These are phyloP conservation scores for Trichoderma polysporum DNA, from an alignment of 2,329 filamentous ascomycete genomes.

Conservation along the genomic window DNA sequence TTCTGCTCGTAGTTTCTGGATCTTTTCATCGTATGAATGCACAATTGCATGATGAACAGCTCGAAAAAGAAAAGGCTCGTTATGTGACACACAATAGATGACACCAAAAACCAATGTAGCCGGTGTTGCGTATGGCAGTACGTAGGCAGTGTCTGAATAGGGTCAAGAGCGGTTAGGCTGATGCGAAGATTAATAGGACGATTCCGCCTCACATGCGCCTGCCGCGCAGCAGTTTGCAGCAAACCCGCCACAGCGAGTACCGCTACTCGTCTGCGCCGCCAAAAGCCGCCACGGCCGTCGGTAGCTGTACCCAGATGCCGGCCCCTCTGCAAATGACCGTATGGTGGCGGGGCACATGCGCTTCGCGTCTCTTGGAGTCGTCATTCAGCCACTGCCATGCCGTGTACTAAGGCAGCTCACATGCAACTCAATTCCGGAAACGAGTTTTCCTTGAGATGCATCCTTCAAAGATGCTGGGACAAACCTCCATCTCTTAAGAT, in stretches of 20 bases:
- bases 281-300: not conserved
- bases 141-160: conserved; percentile 18
- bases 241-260: not conserved
- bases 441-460: not conserved
- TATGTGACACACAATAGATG: not conserved
- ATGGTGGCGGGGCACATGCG: conserved; percentile 22
- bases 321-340: not conserved
- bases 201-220: not conserved
- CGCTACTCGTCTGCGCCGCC: not conserved
- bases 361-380: conserved; percentile 15
- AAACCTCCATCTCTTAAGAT: not conserved
- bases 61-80: not conserved
- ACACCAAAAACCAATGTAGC: not conserved
- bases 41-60: too few species aligned
- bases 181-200: not conserved
- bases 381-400: conserved; percentile 20
- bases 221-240: not conserved
- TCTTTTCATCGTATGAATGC: too few species aligned
- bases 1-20: too few species aligned
- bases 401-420: conserved; percentile 20
- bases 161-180: not conserved
- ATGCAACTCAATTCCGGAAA: conserved; percentile 18
- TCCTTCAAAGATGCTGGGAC: not conserved
- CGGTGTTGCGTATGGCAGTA: conserved; percentile 18
- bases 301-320: conserved; percentile 10